Conservation (phyloP, 306 rosid species). For the Citrullus mucosospermus region DNA sequence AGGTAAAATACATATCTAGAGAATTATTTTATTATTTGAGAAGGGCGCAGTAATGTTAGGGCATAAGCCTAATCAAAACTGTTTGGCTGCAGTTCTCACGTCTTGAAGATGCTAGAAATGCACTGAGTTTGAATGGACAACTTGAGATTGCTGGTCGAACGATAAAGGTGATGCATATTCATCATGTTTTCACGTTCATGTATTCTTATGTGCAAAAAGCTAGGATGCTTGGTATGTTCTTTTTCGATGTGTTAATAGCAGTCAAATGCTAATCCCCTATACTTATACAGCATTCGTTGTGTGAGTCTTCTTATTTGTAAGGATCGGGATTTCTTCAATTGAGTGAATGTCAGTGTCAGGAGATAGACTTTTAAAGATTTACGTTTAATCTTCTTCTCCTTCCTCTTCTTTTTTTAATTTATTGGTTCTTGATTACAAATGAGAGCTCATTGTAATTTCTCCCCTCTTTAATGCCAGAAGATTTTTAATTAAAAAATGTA, state of each 20-base stretch:
- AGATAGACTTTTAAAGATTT: neutral
- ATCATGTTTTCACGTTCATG: neutral
- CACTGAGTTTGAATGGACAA: constrained; percentile 83
- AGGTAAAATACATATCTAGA: constrained; percentile 29
- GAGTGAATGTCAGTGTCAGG: neutral
- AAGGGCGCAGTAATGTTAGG: neutral
- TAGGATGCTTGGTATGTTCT: neutral
- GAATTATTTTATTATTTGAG: neutral
- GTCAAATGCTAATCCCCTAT: neutral
- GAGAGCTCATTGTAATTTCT: too few relatives aligned
- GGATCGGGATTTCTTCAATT: neutral
- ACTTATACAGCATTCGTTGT: neutral
- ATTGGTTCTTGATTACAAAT: neutral
- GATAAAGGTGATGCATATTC: constrained; percentile 50
- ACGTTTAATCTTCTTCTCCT: neutral
- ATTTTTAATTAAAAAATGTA: neutral
- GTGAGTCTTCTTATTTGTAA: neutral
- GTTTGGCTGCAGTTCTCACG: constrained; percentile 59
- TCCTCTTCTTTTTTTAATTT: neutral
- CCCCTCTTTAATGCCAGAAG: neutral
- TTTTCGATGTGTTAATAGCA: neutral
- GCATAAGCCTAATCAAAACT: constrained; percentile 15
- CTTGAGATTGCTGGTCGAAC: constrained; percentile 81
- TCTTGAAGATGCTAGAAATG: constrained; percentile 88
- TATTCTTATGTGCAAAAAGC: neutral